Conservation (phyloP, 331 rosid genomes). For the Malus hybrid region DNA sequence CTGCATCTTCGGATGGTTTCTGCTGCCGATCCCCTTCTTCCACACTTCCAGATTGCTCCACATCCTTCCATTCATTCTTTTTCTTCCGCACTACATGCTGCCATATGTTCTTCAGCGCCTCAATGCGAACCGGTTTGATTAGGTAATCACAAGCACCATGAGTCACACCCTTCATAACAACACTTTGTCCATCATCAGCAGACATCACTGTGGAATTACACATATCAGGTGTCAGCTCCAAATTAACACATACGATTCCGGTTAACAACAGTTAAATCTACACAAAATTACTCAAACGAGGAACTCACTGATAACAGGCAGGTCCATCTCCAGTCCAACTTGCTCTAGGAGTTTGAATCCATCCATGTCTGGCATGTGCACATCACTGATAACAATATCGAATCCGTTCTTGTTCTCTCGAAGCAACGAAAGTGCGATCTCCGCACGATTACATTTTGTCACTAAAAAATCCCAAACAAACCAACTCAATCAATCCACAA, state of each 20-base stretch:
- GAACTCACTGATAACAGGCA: slow-evolving; percentile 90
- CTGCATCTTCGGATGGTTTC: slow-evolving; percentile 73
- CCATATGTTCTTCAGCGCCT: slow-evolving; percentile 97
- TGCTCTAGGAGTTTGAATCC: slow-evolving; percentile 89
- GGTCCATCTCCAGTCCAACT: slow-evolving; percentile 96
- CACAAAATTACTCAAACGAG: slow-evolving; percentile 3
- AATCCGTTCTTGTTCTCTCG: slow-evolving; percentile 79
- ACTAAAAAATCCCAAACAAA: slow-evolving; percentile 39
- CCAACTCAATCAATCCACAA: slow-evolving; percentile 9
- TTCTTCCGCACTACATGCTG: slow-evolving; percentile 93
- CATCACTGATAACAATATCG: slow-evolving; percentile 93
- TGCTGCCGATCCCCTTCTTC: slow-evolving; percentile 88
- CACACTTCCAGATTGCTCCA: slow-evolving; percentile 82
- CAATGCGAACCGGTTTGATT: slow-evolving; percentile 91
- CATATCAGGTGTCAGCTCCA: slow-evolving; percentile 11
- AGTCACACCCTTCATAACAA: slow-evolving; percentile 97
- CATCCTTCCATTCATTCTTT: slow-evolving; percentile 80
- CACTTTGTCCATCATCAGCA: slow-evolving; percentile 75
- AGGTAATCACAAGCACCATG: slow-evolving; percentile 99
- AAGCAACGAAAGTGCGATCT: slow-evolving; percentile 59
- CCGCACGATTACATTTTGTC: slow-evolving; percentile 80
- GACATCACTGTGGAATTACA: slow-evolving; percentile 83
- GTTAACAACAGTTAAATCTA: neutral
- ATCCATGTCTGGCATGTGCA: slow-evolving; percentile 99
- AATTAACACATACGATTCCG: neutral